phyloP scores from a whole-genome alignment of 1,284 basidiomycete species.

The Trichosporon ovoides region DNA sequence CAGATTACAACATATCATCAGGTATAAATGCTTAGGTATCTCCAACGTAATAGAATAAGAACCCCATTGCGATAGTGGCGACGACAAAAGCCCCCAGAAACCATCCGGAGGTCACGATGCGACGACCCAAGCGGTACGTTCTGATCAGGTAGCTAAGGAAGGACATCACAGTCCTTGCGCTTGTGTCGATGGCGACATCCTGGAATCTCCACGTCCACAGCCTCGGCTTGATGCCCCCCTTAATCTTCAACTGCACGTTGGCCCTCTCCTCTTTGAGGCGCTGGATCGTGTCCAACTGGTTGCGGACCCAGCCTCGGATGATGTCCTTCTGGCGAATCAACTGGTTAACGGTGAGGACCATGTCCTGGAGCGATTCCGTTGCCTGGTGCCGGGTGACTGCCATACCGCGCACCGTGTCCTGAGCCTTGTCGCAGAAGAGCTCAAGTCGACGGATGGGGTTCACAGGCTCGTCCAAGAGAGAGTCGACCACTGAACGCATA shows the following conservation, averaged over 20 bases:
- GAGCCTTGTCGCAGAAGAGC: conserved; percentile 19
- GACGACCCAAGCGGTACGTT: conserved; percentile 5
- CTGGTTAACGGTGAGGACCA: conserved; percentile 24
- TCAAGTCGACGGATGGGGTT: conserved; percentile 31
- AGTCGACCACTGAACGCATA: conserved; percentile 29
- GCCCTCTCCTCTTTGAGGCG: conserved; percentile 9
- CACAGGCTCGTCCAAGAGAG: conserved; percentile 21
- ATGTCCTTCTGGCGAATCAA: conserved; percentile 29
- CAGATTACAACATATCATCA: not conserved
- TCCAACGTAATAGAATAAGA: conserved; percentile 13
- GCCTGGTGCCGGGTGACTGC: conserved; percentile 6
- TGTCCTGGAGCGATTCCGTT: conserved; percentile 17
- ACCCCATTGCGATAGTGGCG: conserved; percentile 9
- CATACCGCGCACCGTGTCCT: conserved; percentile 10
- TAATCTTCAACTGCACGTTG: conserved; percentile 13
- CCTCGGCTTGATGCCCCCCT: conserved; percentile 14
- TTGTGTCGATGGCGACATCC: conserved; percentile 12
- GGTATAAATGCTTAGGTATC: conserved; percentile 5
- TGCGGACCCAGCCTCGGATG: conserved; percentile 27
- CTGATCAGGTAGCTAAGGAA: conserved; percentile 8
- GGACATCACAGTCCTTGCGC: conserved; percentile 10
- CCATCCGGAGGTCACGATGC: conserved; percentile 4
- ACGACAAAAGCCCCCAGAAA: conserved; percentile 11
- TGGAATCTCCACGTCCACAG: conserved; percentile 9
- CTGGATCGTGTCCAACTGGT: conserved; percentile 14